Conservation (phyloP, 768 basidiomycete genomes). For the Tricholoma sp. region DNA sequence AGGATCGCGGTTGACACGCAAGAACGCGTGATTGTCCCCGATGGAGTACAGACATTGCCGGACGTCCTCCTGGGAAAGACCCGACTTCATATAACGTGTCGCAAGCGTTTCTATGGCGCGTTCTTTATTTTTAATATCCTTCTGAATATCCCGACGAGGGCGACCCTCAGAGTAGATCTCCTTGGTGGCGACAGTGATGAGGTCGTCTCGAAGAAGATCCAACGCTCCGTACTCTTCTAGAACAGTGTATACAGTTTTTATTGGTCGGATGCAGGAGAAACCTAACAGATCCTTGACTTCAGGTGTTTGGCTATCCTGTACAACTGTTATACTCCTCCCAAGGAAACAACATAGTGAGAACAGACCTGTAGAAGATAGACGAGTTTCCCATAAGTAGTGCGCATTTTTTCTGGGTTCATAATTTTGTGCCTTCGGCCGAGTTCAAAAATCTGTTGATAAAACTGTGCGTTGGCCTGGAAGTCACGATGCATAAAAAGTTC, state of each 20-base stretch:
- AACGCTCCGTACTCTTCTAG: slow-evolving; percentile 61
- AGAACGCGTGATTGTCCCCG: slow-evolving; percentile 86
- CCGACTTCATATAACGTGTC: slow-evolving; percentile 50
- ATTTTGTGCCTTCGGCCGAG: slow-evolving; percentile 83
- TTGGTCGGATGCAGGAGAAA: slow-evolving; percentile 75
- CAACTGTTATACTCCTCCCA: slow-evolving; percentile 5
- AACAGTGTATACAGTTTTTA: slow-evolving; percentile 67
- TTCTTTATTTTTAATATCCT: slow-evolving; percentile 80
- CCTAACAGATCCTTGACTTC: slow-evolving; percentile 76
- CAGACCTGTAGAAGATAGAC: slow-evolving; percentile 77
- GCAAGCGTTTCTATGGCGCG: slow-evolving; percentile 78
- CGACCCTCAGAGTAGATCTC: slow-evolving; percentile 77
- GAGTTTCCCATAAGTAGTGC: slow-evolving; percentile 82
- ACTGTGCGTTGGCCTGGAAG: slow-evolving; percentile 73
- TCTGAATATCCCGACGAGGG: slow-evolving; percentile 72
- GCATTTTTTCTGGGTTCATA: slow-evolving; percentile 92
- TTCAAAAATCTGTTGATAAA: slow-evolving; percentile 78
- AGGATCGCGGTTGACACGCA: slow-evolving; percentile 81
- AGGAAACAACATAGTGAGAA: slow-evolving; percentile 1
- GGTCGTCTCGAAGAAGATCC: slow-evolving; percentile 70
- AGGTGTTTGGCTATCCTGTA: slow-evolving; percentile 76
- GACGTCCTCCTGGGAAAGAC: slow-evolving; percentile 59
- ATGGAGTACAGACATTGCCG: slow-evolving; percentile 83
- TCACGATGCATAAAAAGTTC: slow-evolving; percentile 79
- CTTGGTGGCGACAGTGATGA: slow-evolving; percentile 70